These are phyloP conservation scores for Acacia melanoxylon DNA, from an alignment of 306 rosid genomes.

Conservation along the genomic window DNA sequence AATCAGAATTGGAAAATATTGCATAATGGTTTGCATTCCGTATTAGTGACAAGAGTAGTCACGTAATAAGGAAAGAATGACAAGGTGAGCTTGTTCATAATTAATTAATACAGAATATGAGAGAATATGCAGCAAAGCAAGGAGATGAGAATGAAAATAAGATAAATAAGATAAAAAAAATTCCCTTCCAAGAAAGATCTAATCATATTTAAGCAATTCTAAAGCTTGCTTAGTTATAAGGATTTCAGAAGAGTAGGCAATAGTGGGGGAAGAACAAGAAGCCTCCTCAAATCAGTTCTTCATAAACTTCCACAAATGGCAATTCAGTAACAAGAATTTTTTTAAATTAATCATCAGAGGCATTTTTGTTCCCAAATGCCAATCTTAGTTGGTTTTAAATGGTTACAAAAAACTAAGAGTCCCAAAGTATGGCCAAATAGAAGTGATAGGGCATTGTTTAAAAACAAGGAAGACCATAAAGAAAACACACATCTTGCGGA, in stretches of 20 bases:
- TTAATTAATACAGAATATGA: neutral
- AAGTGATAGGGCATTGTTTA: neutral
- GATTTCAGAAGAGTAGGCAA: neutral
- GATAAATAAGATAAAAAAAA: neutral
- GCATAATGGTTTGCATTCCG: neutral
- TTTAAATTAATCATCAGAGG: slow-evolving; percentile 45
- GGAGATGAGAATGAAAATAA: neutral
- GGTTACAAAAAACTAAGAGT: neutral
- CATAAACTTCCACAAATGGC: slow-evolving; percentile 42
- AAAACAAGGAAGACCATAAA: neutral
- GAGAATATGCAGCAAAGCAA: neutral
- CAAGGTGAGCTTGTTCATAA: neutral
- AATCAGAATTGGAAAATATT: neutral
- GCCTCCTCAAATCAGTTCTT: slow-evolving; percentile 68
- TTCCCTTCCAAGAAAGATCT: neutral
- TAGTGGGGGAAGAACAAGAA: neutral
- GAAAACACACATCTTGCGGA: neutral
- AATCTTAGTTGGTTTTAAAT: neutral
- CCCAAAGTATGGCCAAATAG: neutral
- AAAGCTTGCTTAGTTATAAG: neutral
- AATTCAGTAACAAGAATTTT: slow-evolving; percentile 53
- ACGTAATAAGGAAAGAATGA: neutral
- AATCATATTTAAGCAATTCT: neutral
- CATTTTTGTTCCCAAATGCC: neutral
- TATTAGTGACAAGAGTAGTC: neutral